A percentile compares a stretch with the other conserved stretches of the same genome.
phyloP scores from a whole-genome alignment of 1,139 yeast genomes.

The Pichia sp. region DNA sequence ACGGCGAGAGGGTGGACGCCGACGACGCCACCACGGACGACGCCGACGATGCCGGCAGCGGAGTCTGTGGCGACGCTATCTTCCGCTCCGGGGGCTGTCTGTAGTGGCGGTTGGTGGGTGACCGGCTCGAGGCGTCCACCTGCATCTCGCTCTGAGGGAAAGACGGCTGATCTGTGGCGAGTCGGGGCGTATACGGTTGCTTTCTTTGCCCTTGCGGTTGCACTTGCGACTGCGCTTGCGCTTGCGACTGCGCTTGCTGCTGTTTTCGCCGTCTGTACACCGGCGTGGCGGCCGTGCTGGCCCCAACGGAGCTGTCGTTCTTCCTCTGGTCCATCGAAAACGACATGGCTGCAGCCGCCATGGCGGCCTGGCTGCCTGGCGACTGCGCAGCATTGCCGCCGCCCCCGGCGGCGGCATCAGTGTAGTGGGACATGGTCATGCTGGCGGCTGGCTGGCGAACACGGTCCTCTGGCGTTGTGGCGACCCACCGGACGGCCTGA shows the following conservation, averaged over 20 bases:
- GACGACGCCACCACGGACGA: background rate
- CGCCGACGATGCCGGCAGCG: background rate
- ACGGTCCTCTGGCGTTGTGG: no score
- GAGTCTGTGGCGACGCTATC: background rate
- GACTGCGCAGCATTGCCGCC: background rate
- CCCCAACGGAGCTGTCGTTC: background rate
- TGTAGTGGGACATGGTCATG: background rate
- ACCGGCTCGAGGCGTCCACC: background rate
- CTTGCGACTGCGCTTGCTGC: background rate
- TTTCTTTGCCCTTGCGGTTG: background rate
- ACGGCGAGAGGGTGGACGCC: background rate
- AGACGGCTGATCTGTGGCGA: background rate
- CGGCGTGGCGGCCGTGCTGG: background rate
- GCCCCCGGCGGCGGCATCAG: background rate
- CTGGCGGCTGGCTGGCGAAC: no score
- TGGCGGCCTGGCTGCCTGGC: constrained; percentile 20
- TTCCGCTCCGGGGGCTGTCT: background rate
- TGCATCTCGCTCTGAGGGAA: background rate
- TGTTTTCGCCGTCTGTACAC: background rate
- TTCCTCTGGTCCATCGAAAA: background rate
- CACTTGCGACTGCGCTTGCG: no score
- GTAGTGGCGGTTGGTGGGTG: background rate
- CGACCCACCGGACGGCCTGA: no score
- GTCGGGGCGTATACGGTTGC: background rate
- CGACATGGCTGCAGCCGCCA: constrained; percentile 23